phyloP scores from a whole-genome alignment of 1,284 basidiomycete genomes.

The Rhodotorula sp. region DNA sequence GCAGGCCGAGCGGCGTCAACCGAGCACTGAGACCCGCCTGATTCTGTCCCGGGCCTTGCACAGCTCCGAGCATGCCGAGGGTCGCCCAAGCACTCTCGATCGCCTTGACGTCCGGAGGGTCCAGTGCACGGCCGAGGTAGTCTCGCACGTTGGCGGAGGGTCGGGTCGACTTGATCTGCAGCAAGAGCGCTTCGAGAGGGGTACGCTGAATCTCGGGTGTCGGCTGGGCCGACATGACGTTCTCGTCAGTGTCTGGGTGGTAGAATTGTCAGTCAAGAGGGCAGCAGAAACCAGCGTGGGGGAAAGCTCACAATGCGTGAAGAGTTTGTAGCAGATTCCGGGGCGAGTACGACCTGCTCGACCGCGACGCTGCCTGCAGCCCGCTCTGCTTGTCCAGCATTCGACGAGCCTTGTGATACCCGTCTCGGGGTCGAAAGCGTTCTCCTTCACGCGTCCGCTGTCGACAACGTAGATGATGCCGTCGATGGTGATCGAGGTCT shows the following conservation, averaged over 20 bases:
- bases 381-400: conserved; percentile 74
- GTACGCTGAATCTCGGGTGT: conserved; percentile 86
- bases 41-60: conserved; percentile 57
- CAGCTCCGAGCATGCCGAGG: conserved; percentile 74
- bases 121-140: conserved; percentile 67
- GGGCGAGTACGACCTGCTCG: conserved; percentile 85
- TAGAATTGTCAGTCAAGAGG: conserved; percentile 53
- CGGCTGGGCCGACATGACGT: conserved; percentile 68
- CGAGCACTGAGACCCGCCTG: conserved; percentile 41
- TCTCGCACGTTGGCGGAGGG: conserved; percentile 77
- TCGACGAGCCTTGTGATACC: conserved; percentile 76
- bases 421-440: conserved; percentile 70
- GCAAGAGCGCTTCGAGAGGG: conserved; percentile 76
- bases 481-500: conserved; percentile 88
- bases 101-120: conserved; percentile 73
- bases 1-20: conserved; percentile 77
- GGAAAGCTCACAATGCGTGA: conserved; percentile 1
- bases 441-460: conserved; percentile 85
- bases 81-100: conserved; percentile 76
- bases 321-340: conserved; percentile 66
- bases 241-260: conserved; percentile 61
- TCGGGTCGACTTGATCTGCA: conserved; percentile 78
- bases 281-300: too few species aligned
- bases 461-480: conserved; percentile 84
- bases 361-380: conserved; percentile 78